phyloP scores from a whole-genome alignment of 108 stramenopile genomes.

The Schizochytrium sp. region DNA sequence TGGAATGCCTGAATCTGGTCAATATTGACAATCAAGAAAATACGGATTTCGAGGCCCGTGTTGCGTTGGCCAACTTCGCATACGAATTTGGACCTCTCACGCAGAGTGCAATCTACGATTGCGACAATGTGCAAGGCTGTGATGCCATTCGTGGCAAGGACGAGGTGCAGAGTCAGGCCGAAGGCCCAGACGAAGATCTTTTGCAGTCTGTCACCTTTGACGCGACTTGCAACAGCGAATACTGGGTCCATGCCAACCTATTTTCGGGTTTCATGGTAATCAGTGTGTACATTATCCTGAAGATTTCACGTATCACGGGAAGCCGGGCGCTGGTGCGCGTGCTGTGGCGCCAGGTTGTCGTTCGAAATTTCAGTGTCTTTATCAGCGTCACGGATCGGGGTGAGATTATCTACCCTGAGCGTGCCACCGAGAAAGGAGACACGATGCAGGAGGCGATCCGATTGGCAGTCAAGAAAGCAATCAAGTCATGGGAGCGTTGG shows the following conservation, averaged over 20 bases:
- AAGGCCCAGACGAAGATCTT: background rate
- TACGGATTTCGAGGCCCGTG: background rate
- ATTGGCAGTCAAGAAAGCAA: background rate
- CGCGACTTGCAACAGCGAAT: background rate
- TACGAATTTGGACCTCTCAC: background rate
- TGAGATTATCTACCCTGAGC: background rate
- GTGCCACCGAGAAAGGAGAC: background rate
- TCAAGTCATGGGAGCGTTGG: background rate
- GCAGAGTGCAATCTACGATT: background rate
- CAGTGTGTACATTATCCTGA: background rate
- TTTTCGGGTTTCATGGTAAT: background rate
- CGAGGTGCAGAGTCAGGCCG: background rate
- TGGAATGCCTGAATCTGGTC: background rate
- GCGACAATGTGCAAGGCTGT: background rate
- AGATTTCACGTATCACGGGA: background rate
- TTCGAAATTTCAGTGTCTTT: background rate
- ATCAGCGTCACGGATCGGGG: background rate
- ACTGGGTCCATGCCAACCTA: background rate
- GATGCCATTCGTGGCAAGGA: background rate
- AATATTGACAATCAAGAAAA: background rate
- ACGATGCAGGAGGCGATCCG: slow-evolving; percentile 9
- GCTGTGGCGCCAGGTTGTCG: background rate
- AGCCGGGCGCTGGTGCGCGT: background rate
- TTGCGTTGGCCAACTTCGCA: background rate
- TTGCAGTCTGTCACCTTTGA: background rate